Percentiles rank a stretch among this genome's conserved stretches.
Evolutionary conservation across 2,329 filamentous ascomycete genomes (phyloP).

Genomic region (Amauroascus niger): DNA sequence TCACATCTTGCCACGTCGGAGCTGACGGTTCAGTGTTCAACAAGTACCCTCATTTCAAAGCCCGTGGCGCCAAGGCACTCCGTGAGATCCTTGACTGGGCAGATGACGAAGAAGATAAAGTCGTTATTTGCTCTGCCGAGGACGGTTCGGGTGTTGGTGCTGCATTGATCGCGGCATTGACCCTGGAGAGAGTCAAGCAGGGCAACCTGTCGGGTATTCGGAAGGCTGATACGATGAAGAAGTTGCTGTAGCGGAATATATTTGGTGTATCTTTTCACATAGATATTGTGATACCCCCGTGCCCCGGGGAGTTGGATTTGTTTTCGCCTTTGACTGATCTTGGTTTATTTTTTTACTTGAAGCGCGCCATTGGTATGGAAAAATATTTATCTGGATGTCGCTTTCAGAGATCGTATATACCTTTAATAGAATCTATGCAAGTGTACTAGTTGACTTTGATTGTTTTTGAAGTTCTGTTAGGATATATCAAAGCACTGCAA

Average conservation of each 20-base stretch:
- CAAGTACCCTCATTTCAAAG: constrained; percentile 98
- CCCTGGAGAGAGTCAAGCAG: constrained; percentile 52
- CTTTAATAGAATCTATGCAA: not conserved
- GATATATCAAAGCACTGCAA: no score
- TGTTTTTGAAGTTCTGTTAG: no score
- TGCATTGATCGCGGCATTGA: constrained; percentile 74
- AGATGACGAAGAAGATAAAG: constrained; percentile 70
- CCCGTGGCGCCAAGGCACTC: constrained; percentile 75
- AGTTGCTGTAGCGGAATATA: constrained; percentile 4
- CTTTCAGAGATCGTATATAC: not conserved
- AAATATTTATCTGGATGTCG: not conserved
- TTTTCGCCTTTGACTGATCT: not conserved
- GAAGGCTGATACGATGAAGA: constrained; percentile 34
- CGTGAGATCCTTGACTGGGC: constrained; percentile 95
- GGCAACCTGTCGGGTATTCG: constrained; percentile 52
- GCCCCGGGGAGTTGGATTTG: not conserved
- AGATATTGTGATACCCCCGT: not conserved
- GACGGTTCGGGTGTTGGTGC: constrained; percentile 96
- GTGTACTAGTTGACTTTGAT: no score
- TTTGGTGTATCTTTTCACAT: not conserved
- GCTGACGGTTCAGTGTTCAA: constrained; percentile 97
- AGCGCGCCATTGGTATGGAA: not conserved
- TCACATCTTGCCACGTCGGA: constrained; percentile 80
- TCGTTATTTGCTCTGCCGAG: constrained; percentile 81
- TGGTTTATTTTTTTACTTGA: not conserved